These are phyloP conservation scores for Lichtheimia ramosa DNA, from an alignment of 371 early-diverging fungal genomes.

Conservation along the genomic window DNA sequence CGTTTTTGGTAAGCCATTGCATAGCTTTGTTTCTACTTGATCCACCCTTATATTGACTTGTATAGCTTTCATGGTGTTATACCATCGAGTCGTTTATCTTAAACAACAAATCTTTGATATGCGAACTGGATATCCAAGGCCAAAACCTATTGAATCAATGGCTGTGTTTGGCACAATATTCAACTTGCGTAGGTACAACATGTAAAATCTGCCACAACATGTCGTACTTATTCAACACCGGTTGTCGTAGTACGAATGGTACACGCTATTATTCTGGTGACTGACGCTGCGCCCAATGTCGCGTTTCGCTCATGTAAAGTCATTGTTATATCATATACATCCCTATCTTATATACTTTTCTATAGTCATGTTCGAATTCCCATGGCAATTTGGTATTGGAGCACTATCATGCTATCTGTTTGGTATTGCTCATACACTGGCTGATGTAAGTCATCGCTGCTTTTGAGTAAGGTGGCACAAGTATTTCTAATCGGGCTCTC, in stretches of 20 bases:
- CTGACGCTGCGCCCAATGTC: slow-evolving; percentile 12
- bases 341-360: background rate
- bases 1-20: background rate
- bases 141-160: slow-evolving; percentile 26
- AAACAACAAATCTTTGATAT: slow-evolving; percentile 20
- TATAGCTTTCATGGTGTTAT: slow-evolving; percentile 12
- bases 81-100: slow-evolving; percentile 17
- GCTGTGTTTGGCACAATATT: slow-evolving; percentile 6
- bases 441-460: slow-evolving; percentile 22
- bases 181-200: background rate
- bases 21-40: background rate
- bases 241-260: slow-evolving; percentile 26
- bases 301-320: slow-evolving; percentile 22
- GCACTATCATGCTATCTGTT: slow-evolving; percentile 40
- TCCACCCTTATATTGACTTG: background rate
- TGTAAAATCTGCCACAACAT: too few species aligned
- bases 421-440: slow-evolving; percentile 41
- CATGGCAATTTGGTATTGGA: slow-evolving; percentile 41
- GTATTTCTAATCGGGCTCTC: background rate
- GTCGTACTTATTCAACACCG: background rate
- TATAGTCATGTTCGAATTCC: slow-evolving; percentile 36
- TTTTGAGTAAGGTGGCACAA: too few species aligned
- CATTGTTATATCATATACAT: background rate
- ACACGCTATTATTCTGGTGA: slow-evolving; percentile 21
- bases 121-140: slow-evolving; percentile 19